Evolutionary conservation across 352 stramenopile species (phyloP), one percentile per base, ranked within the genome.

Genomic region (Phytopythium chamaehyphon): DNA sequence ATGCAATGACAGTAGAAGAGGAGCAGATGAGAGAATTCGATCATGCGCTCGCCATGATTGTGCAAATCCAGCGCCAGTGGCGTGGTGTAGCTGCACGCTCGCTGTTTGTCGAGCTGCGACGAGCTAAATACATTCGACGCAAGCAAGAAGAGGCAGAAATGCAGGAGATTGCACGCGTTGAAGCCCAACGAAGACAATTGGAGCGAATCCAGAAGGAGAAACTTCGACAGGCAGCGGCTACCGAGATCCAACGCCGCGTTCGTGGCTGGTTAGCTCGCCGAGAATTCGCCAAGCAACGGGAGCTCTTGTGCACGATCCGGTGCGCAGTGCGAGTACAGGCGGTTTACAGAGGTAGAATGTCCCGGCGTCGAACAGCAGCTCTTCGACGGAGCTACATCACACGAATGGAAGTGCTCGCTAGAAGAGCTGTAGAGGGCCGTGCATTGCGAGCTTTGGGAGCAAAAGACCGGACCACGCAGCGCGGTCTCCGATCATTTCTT

Each of bases 1-100:
- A 93, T 23, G 61, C 54, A 1, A 75, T 91, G 59, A 66, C 69
- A 11, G 48, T 28, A 4, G 77, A 91, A 31, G 76, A 90, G 33
- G 35, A 40, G 0, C 47, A 38, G 1, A 83, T 55, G 54, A 62
- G 59, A 9, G 59, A 69, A 46, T 81, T 80, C 39, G 64, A 85
- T n/a, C 67, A 55, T 23, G 67, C 85, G 15, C 42, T 93, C 5
- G 61, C 53, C 12, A 73, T 84, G 62, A 69, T 91, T 5, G 45
- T 93, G 1, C 55, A 79, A 2, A 50, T 93, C 2, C 83, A 93
- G 47, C 77, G 80, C 15, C 74, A 77, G 28, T 93, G 77, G 80
- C 66, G 83, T 40, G 83, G 83, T 0, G 71, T 89, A 18, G 83
- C 76, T 9, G 77, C 80, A 14, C 72, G 83, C 0, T 62, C 78